Conservation (phyloP, 345 rosid species). For the Eucalyptus sp. region DNA sequence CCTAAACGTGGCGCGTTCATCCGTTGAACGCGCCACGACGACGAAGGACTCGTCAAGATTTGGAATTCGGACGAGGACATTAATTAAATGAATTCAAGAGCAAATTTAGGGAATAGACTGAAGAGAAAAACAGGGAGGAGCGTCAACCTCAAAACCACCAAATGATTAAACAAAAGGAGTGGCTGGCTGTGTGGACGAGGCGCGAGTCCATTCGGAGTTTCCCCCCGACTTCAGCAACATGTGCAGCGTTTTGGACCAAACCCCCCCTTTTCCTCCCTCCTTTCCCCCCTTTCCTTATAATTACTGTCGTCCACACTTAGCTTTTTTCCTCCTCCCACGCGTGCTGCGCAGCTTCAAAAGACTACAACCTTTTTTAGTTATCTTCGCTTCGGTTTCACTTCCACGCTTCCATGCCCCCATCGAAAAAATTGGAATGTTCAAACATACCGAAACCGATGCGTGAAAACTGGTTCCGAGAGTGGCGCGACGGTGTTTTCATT, state of each 20-base stretch:
- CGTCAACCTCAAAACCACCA: not conserved
- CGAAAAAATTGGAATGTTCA: not conserved
- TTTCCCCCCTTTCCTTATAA: not conserved
- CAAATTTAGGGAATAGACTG: not conserved
- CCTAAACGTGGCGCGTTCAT: not conserved
- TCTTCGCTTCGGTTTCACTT: not conserved
- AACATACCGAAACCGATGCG: not conserved
- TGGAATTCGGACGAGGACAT: not conserved
- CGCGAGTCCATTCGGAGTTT: not conserved
- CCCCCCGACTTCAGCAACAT: not conserved
- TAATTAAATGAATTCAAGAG: not conserved
- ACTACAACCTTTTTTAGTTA: not conserved
- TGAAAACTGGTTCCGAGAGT: not conserved
- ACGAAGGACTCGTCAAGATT: not conserved
- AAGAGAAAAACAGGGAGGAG: not conserved
- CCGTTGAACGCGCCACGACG: not conserved
- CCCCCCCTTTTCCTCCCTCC: not conserved
- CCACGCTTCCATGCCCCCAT: not conserved
- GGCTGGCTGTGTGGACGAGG: not conserved
- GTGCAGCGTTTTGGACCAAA: not conserved
- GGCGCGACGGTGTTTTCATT: no score
- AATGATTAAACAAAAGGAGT: not conserved
- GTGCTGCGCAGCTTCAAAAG: not conserved
- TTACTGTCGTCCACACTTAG: not conserved
- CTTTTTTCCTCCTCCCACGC: not conserved